phyloP scores from a whole-genome alignment of 1,139 yeast genomes.

The Yamadazyma oceani region DNA sequence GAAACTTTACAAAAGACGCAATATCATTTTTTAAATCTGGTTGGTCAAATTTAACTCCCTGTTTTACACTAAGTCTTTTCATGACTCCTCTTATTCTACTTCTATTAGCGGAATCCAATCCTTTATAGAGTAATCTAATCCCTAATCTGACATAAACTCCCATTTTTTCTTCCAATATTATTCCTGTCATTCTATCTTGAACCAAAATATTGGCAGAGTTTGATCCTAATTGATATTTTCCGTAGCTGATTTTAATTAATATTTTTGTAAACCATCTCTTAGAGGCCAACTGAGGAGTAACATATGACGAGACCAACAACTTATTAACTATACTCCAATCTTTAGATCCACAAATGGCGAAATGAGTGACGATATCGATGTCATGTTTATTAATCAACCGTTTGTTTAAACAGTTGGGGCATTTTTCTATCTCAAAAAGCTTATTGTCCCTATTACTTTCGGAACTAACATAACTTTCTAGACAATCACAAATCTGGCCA shows the following conservation, averaged over 20 bases:
- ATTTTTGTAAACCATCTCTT: slow-evolving; percentile 87
- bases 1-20: slow-evolving; percentile 76
- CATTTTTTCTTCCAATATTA: slow-evolving; percentile 89
- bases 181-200: slow-evolving; percentile 87
- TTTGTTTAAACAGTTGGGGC: slow-evolving; percentile 76
- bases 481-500: slow-evolving; percentile 59
- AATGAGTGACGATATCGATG: slow-evolving; percentile 75
- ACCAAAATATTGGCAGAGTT: slow-evolving; percentile 93
- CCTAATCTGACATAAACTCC: slow-evolving; percentile 86
- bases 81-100: slow-evolving; percentile 58
- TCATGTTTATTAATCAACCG: slow-evolving; percentile 57
- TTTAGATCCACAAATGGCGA: slow-evolving; percentile 81
- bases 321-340: slow-evolving; percentile 74
- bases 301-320: slow-evolving; percentile 66
- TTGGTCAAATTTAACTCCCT: slow-evolving; percentile 80
- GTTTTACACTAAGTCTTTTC: slow-evolving; percentile 68
- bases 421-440: slow-evolving; percentile 59
- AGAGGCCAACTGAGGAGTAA: slow-evolving; percentile 79
- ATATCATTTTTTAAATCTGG: slow-evolving; percentile 68
- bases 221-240: slow-evolving; percentile 82
- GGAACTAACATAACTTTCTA: slow-evolving; percentile 37
- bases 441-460: slow-evolving; percentile 31
- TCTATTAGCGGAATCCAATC: slow-evolving; percentile 57
- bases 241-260: slow-evolving; percentile 81
- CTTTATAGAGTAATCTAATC: slow-evolving; percentile 78